phyloP scores from a whole-genome alignment of 768 basidiomycete genomes.

The Boletus vermiculosoides region DNA sequence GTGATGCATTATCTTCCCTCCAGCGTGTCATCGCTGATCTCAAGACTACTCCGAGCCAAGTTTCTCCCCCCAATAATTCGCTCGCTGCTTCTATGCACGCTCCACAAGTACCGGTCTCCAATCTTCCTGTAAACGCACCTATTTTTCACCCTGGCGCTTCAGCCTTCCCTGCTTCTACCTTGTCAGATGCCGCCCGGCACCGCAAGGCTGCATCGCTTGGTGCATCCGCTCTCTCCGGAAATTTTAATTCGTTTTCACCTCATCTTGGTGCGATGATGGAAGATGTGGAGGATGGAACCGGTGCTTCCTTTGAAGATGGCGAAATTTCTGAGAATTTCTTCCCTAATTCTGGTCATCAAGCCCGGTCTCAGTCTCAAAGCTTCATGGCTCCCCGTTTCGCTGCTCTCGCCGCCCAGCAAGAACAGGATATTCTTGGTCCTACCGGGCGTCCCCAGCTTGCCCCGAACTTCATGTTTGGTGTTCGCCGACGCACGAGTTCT shows the following conservation, averaged over 20 bases:
- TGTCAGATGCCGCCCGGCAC: conserved; percentile 59
- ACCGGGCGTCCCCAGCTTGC: conserved; percentile 86
- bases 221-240: conserved; percentile 51
- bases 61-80: conserved; percentile 38
- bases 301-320: conserved; percentile 64
- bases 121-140: conserved; percentile 63
- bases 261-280: conserved; percentile 84
- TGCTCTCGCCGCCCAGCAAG: conserved; percentile 71
- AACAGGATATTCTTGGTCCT: conserved; percentile 60
- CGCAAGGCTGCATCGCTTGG: conserved; percentile 82
- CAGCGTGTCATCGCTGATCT: conserved; percentile 94
- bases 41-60: conserved; percentile 68
- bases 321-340: conserved; percentile 67
- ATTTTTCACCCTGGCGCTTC: conserved; percentile 71
- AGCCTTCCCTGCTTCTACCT: conserved; percentile 47
- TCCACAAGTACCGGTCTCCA: conserved; percentile 47
- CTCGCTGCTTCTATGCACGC: conserved; percentile 45
- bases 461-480: conserved; percentile 90
- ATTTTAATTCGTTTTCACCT: conserved; percentile 72
- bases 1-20: conserved; percentile 81
- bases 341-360: conserved; percentile 54
- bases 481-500: conserved; percentile 51
- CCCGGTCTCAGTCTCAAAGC: conserved; percentile 75
- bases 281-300: conserved; percentile 64
- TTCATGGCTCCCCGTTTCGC: conserved; percentile 90